Evolutionary conservation across 176 grass and related monocot species (phyloP), one percentile per base, ranked within the genome.

Genomic region (Carex cristatella): DNA sequence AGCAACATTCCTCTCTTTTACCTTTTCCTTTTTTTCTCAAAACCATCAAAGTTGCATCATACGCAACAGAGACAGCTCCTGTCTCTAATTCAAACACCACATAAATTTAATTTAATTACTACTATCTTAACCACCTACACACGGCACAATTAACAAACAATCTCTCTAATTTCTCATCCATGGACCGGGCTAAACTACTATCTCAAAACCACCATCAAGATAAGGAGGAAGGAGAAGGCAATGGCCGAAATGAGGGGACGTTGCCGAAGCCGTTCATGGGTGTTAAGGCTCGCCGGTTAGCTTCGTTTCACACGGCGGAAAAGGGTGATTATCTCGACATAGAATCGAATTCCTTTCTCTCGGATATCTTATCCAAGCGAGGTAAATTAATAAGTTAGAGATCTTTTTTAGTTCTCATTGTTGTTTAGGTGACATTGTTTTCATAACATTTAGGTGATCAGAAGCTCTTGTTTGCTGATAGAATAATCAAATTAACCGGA

Each of bases 401-500:
- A n/a, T 59, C 72, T 61, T 44, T 33, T 82, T 30, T 28, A 28
- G 7, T 73, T 12, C 69, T 73, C 33, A 35, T 38, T 68, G 30
- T 15, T 16, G 11, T 35, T 12, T 48, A 48, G 46, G 7, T 48
- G 7, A 48, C 23, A 23, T 23, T 1, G 5, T 81, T 42, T 64
- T 80, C 4, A 33, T 18, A 55, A 55, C 54, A 64, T 88, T 58
- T 90, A 98, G 96, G 96, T 60, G 96, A 99, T 87, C 90, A 90
- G 59, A 92, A 90, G 76, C 88, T 99, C 81, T 56, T 99, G 58
- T 99, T 95, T 91, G 93, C 93, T 1, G 96, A 99, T 77, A 95
- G 83, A 48, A 86, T 99, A 33, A 84, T 89, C 38, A 94, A 91
- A 71, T 89, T 99, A 70, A 90, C 90, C 51, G 91, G 92, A 57